These are phyloP conservation scores for Lactarius indigo DNA, from an alignment of 768 basidiomycete species.

Conservation along the genomic window DNA sequence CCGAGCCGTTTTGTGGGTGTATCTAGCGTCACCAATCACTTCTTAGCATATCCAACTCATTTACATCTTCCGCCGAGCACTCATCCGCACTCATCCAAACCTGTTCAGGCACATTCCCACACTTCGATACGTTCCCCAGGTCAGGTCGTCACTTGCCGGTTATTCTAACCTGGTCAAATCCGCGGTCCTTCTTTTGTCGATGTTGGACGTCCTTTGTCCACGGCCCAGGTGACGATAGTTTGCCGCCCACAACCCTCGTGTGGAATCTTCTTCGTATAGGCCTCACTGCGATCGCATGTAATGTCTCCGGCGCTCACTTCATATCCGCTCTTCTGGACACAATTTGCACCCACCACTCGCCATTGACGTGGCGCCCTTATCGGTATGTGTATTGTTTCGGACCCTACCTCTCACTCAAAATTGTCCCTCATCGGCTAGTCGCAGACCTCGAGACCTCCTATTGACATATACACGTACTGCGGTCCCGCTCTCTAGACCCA, in stretches of 20 bases:
- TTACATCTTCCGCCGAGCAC: not conserved
- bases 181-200: not conserved
- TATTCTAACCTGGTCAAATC: not conserved
- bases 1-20: not conserved
- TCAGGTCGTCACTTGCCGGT: not conserved
- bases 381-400: constrained; percentile 3
- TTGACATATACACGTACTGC: not conserved
- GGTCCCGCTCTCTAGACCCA: not conserved
- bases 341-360: not conserved
- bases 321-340: constrained; percentile 8
- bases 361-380: not conserved
- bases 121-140: not conserved
- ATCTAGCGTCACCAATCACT: not conserved
- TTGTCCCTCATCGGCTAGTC: not conserved
- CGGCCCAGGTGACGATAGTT: not conserved
- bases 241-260: constrained; percentile 4
- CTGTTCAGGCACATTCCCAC: not conserved
- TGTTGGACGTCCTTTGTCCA: not conserved
- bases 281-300: constrained; percentile 13
- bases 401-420: not conserved
- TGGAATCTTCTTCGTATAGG: not conserved
- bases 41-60: not conserved
- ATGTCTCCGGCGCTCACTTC: not conserved
- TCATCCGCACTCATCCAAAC: not conserved
- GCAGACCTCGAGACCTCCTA: not conserved